Conservation (phyloP, 2,329 filamentous ascomycete species). For the Fusarium marasasianum region DNA sequence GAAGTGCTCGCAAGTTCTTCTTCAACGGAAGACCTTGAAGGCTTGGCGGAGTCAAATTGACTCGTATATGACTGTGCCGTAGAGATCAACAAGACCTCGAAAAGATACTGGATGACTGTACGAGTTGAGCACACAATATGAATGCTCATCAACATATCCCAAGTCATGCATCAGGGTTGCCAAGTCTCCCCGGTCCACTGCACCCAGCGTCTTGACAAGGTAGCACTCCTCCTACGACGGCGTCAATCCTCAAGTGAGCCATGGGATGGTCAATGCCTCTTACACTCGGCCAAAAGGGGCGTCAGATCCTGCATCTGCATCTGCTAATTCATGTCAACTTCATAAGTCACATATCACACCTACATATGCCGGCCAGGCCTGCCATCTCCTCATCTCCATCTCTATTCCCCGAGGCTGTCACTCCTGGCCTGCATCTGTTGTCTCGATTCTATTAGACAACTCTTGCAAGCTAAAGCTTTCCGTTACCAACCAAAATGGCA, state of each 20-base stretch:
- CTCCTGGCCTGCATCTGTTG: not conserved
- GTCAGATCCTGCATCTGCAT: not conserved
- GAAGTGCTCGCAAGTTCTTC: not conserved
- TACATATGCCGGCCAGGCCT: not conserved
- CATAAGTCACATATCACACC: not conserved
- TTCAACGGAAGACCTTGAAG: not conserved
- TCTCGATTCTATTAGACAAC: not conserved
- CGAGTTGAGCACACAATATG: not conserved
- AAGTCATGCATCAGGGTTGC: not conserved
- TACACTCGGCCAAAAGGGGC: constrained; percentile 5
- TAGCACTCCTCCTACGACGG: not conserved
- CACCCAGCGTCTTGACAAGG: not conserved
- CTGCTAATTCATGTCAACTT: not conserved
- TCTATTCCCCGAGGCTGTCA: not conserved
- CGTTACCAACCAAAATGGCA: constrained; percentile 32
- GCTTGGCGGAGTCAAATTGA: not conserved
- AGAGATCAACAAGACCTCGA: not conserved
- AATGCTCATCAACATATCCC: not conserved
- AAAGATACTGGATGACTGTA: not conserved
- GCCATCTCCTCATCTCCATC: not conserved
- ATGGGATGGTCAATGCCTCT: constrained; percentile 16
- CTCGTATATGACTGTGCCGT: not conserved
- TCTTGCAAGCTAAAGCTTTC: not conserved
- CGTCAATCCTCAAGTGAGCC: constrained; percentile 1
- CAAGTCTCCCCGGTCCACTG: constrained; percentile 1